phyloP scores from a whole-genome alignment of 2,329 filamentous ascomycete genomes.

The Stachybotrys chartarum region DNA sequence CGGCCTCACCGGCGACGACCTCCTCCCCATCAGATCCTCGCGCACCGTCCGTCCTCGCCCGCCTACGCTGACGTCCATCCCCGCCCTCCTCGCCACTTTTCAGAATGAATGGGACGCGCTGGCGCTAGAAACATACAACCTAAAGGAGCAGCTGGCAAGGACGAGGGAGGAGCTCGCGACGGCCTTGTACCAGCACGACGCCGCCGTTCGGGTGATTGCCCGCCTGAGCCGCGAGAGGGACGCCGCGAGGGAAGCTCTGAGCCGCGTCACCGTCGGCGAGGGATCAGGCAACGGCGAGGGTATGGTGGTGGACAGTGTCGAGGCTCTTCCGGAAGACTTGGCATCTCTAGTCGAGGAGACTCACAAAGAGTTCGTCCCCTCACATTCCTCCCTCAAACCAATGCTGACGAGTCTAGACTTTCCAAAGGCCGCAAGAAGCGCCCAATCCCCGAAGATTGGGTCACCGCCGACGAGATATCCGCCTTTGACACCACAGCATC shows the following conservation, averaged over 20 bases:
- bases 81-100: constrained; percentile 86
- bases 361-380: constrained; percentile 62
- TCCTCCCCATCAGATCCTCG: constrained; percentile 78
- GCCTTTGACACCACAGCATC: constrained; percentile 37
- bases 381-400: not conserved
- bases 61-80: constrained; percentile 91
- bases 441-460: constrained; percentile 78
- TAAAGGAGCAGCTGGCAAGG: constrained; percentile 82
- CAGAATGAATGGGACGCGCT: constrained; percentile 98
- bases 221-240: constrained; percentile 86
- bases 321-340: constrained; percentile 66
- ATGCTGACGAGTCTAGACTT: constrained; percentile 47
- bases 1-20: constrained; percentile 73
- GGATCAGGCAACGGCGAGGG: constrained; percentile 60
- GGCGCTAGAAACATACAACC: constrained; percentile 82
- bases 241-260: constrained; percentile 82
- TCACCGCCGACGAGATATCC: constrained; percentile 62
- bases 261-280: constrained; percentile 69
- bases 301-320: constrained; percentile 80
- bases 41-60: constrained; percentile 82
- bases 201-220: constrained; percentile 91
- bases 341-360: constrained; percentile 69
- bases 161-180: constrained; percentile 91
- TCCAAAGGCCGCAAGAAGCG: constrained; percentile 88
- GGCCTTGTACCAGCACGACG: constrained; percentile 93